phyloP scores from a whole-genome alignment of 1,139 yeast species.

The Candida tetrigidarum region DNA sequence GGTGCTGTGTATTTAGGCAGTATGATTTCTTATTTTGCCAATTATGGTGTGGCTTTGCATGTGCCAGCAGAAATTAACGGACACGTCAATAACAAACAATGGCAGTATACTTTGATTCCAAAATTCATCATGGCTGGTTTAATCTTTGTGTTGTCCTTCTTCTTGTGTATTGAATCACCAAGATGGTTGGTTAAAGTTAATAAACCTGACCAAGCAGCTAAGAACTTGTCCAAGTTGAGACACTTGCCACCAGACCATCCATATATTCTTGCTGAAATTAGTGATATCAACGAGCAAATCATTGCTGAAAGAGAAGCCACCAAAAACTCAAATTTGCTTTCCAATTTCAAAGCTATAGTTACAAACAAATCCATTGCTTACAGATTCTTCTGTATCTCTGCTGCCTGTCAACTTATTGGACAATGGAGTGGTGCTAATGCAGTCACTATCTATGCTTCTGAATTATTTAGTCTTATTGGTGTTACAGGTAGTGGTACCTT shows the following conservation, averaged over 20 bases:
- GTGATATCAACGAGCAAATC: constrained; percentile 53
- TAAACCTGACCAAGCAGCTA: constrained; percentile 37
- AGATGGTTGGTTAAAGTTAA: constrained; percentile 49
- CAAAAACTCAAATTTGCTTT: constrained; percentile 26
- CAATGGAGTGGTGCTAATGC: constrained; percentile 72
- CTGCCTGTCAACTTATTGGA: constrained; percentile 53
- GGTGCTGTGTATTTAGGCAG: constrained; percentile 62
- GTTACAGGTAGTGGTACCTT: constrained; percentile 36
- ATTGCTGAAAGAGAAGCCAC: constrained; percentile 40
- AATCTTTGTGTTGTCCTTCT: constrained; percentile 39
- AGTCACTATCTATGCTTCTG: constrained; percentile 61
- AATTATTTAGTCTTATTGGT: constrained; percentile 57
- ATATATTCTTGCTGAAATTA: constrained; percentile 54
- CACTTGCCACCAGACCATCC: constrained; percentile 54
- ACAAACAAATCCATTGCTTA: constrained; percentile 42
- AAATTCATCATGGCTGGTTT: constrained; percentile 48
- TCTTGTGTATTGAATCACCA: constrained; percentile 47
- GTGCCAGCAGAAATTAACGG: constrained; percentile 21
- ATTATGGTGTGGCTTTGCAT: constrained; percentile 45
- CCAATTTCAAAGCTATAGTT: constrained; percentile 36
- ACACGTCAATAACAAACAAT: constrained; percentile 30
- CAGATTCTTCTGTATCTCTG: constrained; percentile 48
- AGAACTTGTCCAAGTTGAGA: constrained; percentile 49
- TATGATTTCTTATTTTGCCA: constrained; percentile 54
- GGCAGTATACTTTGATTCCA: constrained; percentile 41